These are phyloP conservation scores for Boletus bicolor DNA, from an alignment of 768 basidiomycete species.

Conservation along the genomic window DNA sequence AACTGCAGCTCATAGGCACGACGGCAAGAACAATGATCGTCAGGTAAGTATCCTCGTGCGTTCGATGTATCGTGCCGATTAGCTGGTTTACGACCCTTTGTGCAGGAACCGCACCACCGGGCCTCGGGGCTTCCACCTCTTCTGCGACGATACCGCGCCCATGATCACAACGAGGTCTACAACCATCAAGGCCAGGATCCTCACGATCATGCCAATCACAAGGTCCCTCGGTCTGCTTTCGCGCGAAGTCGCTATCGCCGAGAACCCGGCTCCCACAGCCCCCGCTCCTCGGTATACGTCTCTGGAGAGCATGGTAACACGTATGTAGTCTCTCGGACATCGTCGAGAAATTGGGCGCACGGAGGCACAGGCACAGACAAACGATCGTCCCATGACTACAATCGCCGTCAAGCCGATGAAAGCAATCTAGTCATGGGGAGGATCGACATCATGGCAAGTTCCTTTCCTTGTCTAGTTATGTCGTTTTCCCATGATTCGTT, in stretches of 20 bases:
- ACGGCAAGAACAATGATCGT: not conserved
- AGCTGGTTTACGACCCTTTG: not conserved
- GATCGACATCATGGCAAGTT: conserved; percentile 49
- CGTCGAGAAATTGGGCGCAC: not conserved
- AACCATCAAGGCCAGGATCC: not conserved
- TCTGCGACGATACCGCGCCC: conserved; percentile 8
- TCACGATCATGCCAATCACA: conserved; percentile 3
- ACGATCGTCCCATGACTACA: not conserved
- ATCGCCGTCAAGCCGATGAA: conserved; percentile 13
- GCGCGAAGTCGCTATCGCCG: conserved; percentile 20
- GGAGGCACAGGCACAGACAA: not conserved
- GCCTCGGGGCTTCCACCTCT: conserved; percentile 15
- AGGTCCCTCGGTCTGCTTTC: conserved; percentile 16
- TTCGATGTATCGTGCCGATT: not conserved
- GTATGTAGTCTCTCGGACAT: conserved; percentile 24
- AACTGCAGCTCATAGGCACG: not conserved
- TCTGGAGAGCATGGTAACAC: conserved; percentile 25
- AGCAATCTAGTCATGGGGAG: conserved; percentile 36
- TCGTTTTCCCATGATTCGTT: not conserved
- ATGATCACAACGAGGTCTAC: not conserved
- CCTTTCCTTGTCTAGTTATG: not conserved
- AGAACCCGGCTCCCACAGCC: conserved; percentile 5
- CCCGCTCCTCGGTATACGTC: conserved; percentile 24
- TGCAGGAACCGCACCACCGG: conserved; percentile 1
- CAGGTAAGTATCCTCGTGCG: not conserved